Base-by-base conservation (phyloP, 257 asterid species). In the Fraxinus anomala region DNA sequence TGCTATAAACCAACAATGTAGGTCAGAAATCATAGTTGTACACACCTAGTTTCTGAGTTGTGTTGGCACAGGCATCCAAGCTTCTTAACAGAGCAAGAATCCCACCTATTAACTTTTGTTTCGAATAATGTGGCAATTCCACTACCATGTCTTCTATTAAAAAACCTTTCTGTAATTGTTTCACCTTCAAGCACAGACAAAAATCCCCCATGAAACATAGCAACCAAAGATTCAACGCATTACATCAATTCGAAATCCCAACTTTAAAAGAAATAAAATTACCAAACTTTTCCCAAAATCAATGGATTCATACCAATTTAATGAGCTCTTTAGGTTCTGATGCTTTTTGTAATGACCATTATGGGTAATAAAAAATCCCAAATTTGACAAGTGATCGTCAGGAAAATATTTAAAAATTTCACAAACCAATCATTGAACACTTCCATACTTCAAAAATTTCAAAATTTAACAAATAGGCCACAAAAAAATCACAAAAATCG, bases 31-130 rank as follows among this genome's bases (percentile, higher is more conserved):
- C 74, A 26, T 70, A 51, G 70, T 69, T 42, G 74, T 40, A 77
- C 91, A 72, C 82, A 93, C 99, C 96, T 79, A 73, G 86, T 79
- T 85, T 91, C 81, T 77, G 34, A 8, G 92, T 88, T 6, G 88
- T 63, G 79, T 88, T 90, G 31, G 89, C 88, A 82, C 83, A 82
- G 71, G 86, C 81, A 85, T 78, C 76, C 88, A 91, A 75, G 87
- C 88, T 85, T 87, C 89, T 86, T 81, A 95, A 85, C 75, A 82
- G 84, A 72, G 70, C 66, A 11, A 87, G 80, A 37, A 95, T 85
- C 84, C 89, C 99, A 74, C 87, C 80, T 68, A 84, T 75, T 72
- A 95, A 80, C 88, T 83, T 88, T 78, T 75, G 88, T 75, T 88
- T 95, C 89, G 88, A 76, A 56, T 79, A 77, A 78, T 69, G 88